These are phyloP conservation scores for Botrytis elliptica DNA, from an alignment of 2,329 filamentous ascomycete genomes.

Conservation along the genomic window DNA sequence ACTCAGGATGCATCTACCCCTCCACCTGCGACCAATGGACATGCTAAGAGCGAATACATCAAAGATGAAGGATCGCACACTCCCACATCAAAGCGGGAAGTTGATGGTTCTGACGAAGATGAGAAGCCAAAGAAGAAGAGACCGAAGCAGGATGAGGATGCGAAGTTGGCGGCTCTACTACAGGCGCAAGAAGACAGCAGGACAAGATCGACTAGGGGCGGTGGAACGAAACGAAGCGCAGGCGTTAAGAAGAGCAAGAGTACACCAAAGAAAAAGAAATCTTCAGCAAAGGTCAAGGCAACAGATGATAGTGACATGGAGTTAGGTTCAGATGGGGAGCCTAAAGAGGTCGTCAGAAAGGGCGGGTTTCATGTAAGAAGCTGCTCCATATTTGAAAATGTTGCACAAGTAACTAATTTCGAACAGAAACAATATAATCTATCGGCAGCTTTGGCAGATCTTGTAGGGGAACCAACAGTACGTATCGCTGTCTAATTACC, in stretches of 20 bases:
- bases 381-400: constrained; percentile 29
- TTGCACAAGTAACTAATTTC: constrained; percentile 2
- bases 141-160: constrained; percentile 76
- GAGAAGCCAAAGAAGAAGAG: constrained; percentile 52
- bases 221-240: constrained; percentile 51
- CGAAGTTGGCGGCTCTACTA: constrained; percentile 78
- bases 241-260: constrained; percentile 63
- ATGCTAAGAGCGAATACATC: constrained; percentile 17
- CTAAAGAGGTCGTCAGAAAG: constrained; percentile 67
- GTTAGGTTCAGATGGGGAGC: constrained; percentile 56
- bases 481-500: constrained; percentile 34
- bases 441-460: constrained; percentile 65
- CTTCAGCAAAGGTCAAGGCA: constrained; percentile 68
- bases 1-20: constrained; percentile 19
- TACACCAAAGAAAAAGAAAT: constrained; percentile 69
- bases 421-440: constrained; percentile 70
- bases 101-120: constrained; percentile 29
- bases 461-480: constrained; percentile 69
- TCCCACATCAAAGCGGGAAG: constrained; percentile 8
- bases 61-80: constrained; percentile 26
- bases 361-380: constrained; percentile 80
- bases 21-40: constrained; percentile 18
- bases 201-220: constrained; percentile 71
- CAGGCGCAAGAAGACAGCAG: constrained; percentile 88
- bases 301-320: constrained; percentile 79